phyloP scores from a whole-genome alignment of 106 monocot species.

The Gastrodia elata region DNA sequence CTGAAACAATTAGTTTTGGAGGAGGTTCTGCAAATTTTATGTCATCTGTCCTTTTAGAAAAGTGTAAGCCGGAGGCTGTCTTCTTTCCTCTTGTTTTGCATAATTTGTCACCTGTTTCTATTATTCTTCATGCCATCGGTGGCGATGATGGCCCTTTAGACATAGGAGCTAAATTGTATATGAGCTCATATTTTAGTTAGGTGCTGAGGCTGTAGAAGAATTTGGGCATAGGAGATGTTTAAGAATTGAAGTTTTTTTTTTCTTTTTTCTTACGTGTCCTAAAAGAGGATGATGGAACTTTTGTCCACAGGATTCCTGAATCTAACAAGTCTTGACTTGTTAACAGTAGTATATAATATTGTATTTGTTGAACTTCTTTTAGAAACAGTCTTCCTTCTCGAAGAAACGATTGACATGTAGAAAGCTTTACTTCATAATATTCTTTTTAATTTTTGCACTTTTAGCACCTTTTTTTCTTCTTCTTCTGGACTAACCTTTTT shows the following conservation, averaged over 20 bases:
- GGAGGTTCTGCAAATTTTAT: not conserved
- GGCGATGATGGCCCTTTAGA: constrained; percentile 56
- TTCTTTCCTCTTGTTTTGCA: constrained; percentile 38
- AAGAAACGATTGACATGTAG: not conserved
- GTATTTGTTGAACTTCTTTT: not conserved
- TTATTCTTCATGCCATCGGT: constrained; percentile 53
- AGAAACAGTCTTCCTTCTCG: not conserved
- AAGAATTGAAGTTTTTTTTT: not conserved
- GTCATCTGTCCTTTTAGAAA: not conserved
- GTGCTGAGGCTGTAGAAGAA: not conserved
- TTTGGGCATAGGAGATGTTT: not conserved
- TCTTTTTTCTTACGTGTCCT: not conserved
- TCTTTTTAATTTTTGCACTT: not conserved
- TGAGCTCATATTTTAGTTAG: constrained; percentile 41
- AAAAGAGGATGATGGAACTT: constrained; percentile 10
- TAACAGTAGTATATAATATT: not conserved
- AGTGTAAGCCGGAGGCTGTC: constrained; percentile 13
- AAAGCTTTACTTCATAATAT: not conserved
- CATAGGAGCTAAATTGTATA: constrained; percentile 42
- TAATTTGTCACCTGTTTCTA: constrained; percentile 32
- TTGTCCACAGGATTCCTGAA: constrained; percentile 7
- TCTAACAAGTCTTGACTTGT: not conserved
- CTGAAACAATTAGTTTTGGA: constrained; percentile 8
- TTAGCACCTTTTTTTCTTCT: not conserved
- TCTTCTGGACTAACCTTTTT: not conserved